Percentiles rank a stretch among this genome's conserved stretches.
Conservation (phyloP, 208 protist species). For the Crithidia fasciculata region DNA sequence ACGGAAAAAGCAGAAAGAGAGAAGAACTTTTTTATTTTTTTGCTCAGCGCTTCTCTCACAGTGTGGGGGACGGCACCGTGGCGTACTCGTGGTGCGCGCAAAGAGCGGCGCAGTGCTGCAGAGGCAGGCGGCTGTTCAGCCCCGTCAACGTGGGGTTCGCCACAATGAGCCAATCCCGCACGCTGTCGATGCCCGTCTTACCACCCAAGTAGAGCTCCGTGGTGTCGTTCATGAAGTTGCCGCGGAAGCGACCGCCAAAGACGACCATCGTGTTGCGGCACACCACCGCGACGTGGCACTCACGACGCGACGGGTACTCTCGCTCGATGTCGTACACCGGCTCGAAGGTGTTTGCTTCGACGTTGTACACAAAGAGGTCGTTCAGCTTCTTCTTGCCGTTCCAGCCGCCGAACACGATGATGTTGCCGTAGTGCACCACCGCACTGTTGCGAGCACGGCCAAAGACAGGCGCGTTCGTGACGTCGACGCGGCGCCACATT, state of each 20-base stretch:
- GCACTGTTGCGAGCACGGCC: conserved; percentile 86
- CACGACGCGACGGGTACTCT: conserved; percentile 75
- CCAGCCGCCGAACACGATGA: conserved; percentile 90
- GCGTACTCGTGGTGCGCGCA: conserved; percentile 25
- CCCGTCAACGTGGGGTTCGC: conserved; percentile 33
- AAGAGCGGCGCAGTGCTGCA: conserved; percentile 35
- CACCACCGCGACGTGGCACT: conserved; percentile 87
- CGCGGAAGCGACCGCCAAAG: conserved; percentile 89
- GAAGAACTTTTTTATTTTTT: too few species aligned
- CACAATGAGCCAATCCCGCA: conserved; percentile 67
- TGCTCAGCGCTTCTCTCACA: not conserved
- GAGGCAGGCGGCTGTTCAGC: conserved; percentile 38
- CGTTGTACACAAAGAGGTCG: conserved; percentile 85
- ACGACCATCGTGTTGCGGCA: conserved; percentile 90
- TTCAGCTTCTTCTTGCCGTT: conserved; percentile 90
- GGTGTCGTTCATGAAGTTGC: conserved; percentile 87
- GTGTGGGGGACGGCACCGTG: not conserved
- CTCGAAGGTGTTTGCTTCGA: conserved; percentile 80
- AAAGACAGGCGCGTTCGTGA: conserved; percentile 51
- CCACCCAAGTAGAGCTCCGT: conserved; percentile 75
- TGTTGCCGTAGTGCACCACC: conserved; percentile 80
- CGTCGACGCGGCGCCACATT: conserved; percentile 70
- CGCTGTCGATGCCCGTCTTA: conserved; percentile 52
- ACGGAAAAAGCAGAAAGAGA: not conserved
- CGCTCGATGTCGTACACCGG: conserved; percentile 62